Base-by-base conservation (phyloP, 352 stramenopile genomes). In the Phytophthora pini region DNA sequence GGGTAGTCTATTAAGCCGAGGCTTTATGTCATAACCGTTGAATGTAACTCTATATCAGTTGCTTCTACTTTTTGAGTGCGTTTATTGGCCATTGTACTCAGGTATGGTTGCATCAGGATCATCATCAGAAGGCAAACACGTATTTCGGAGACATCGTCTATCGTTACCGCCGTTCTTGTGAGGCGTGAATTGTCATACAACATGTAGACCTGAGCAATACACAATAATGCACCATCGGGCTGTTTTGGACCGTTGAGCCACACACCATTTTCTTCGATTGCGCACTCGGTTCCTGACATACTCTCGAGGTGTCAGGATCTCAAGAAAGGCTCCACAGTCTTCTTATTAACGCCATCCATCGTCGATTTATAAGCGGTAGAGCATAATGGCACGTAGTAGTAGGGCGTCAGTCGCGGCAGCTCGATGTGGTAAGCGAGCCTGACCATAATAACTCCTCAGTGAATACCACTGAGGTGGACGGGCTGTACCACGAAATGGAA, bases 351-450 rank as follows among this genome's bases (percentile, higher is more conserved):
- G 24, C 17, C 6, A 15, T 53, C 53, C 41, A 61, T 52, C 0
- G 53, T 51, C 7, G 13, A 15, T 12, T 24, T 44, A 45, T 53
- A 61, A 3, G 12, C 12, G 17, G 20, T 20, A 17, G 24, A 17
- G 31, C 54, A 54, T 9, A 55, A 10, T 4, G 56, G 17, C 12
- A 56, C 56, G 36, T 56, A 56, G 38, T 44, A 63, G 26, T 63
- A 56, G 0, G 24, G 45, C 0, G 44, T 56, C 9, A 13, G 5
- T 39, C 13, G 31, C 34, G 27, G 7, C 2, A 1, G n/a, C 29
- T 43, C 39, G 41, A 43, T 7, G 41, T n/a, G 12, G 34, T 40
- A 1, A 27, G 39, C 39, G 50, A 24, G 2, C 2, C 1, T 39
- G 27, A n/a, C 50, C 52, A 26, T 26, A 26, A 26, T 26, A 26